phyloP scores from a whole-genome alignment of 371 early-diverging fungal species.

The Haplosporangium sp. region DNA sequence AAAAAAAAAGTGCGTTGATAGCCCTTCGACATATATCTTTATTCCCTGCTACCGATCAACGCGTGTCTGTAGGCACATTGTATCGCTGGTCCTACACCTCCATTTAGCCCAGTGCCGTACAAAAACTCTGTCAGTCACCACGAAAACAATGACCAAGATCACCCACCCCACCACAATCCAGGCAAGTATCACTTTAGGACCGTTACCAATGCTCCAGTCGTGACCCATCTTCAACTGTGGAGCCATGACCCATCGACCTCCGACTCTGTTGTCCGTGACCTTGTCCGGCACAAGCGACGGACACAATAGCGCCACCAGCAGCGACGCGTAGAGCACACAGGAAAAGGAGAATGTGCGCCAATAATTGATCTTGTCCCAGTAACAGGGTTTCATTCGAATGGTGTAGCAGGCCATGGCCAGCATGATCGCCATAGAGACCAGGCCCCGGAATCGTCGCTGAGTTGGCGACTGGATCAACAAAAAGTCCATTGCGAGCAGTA shows the following conservation, averaged over 20 bases:
- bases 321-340: constrained; percentile 68
- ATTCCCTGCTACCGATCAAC: too few species aligned
- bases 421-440: constrained; percentile 66
- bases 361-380: constrained; percentile 72
- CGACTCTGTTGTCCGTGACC: constrained; percentile 20
- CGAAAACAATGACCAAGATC: constrained; percentile 60
- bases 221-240: constrained; percentile 35
- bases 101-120: constrained; percentile 30
- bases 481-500: constrained; percentile 65
- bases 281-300: constrained; percentile 58
- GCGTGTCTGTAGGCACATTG: too few species aligned
- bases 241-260: constrained; percentile 44
- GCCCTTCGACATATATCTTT: too few species aligned
- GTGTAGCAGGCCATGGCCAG: constrained; percentile 73
- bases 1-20: too few species aligned
- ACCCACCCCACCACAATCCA: constrained; percentile 68
- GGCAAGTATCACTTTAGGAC: constrained; percentile 62
- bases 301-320: constrained; percentile 64
- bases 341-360: constrained; percentile 68
- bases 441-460: constrained; percentile 63
- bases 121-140: constrained; percentile 36
- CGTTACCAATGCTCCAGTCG: constrained; percentile 42
- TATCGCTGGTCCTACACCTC: background rate
- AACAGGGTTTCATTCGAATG: constrained; percentile 67
- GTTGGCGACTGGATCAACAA: constrained; percentile 68